A percentile compares a stretch with the other conserved stretches of the same genome.
Conservation (phyloP, 306 rosid species). For the Casuarina glauca region DNA sequence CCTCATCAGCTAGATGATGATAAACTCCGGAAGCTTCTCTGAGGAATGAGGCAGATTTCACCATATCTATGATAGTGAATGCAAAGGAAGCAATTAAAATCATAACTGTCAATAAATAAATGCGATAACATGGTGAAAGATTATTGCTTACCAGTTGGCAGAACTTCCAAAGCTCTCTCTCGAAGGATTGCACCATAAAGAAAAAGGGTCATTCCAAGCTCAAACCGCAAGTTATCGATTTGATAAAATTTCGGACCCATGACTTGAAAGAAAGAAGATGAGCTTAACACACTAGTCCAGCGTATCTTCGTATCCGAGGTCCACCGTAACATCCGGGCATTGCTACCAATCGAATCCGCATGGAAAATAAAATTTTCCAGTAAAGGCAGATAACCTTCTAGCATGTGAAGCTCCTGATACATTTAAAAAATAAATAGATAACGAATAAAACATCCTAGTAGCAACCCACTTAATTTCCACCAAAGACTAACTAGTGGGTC, state of each 20-base stretch:
- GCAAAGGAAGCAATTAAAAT: constrained; percentile 30
- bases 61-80: constrained; percentile 52
- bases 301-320: constrained; percentile 50
- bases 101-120: not conserved
- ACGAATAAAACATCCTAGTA: constrained; percentile 7
- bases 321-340: constrained; percentile 36
- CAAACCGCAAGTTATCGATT: constrained; percentile 56
- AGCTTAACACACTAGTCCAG: constrained; percentile 65
- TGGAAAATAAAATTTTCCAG: constrained; percentile 56
- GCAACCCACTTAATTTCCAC: not conserved
- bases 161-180: constrained; percentile 65
- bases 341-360: constrained; percentile 27
- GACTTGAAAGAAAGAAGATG: constrained; percentile 55
- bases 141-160: constrained; percentile 52
- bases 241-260: constrained; percentile 56
- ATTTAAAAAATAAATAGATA: constrained; percentile 22
- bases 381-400: constrained; percentile 68
- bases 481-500: not conserved
- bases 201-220: constrained; percentile 64
- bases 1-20: constrained; percentile 58
- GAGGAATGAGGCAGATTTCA: constrained; percentile 55
- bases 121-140: not conserved
- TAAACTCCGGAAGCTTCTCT: constrained; percentile 85
- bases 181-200: constrained; percentile 67
- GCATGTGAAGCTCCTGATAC: constrained; percentile 61